Evolutionary conservation across 768 basidiomycete genomes (phyloP), one percentile per base, ranked within the genome.

Genomic region (Russula foetens): DNA sequence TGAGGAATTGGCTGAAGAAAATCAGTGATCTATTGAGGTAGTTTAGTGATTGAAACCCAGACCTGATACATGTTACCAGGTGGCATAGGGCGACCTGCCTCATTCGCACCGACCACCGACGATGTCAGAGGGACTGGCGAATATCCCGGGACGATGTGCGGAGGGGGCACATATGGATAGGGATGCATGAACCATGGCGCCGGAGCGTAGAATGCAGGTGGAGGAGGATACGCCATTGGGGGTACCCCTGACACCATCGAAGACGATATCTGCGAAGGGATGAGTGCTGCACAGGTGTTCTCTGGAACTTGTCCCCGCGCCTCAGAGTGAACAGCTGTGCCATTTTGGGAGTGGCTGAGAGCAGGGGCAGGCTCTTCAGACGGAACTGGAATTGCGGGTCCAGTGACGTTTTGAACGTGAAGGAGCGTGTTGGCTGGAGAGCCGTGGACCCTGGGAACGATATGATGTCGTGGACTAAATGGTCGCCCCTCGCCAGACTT

Each of bases 71-170:
- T 46, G 47, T 39, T 46, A 21, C 48, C 33, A 33, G 59, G 24
- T 23, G 59, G 46, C 12, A 49, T 7, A 29, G 26, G 43, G 21
- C 44, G 62, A 38, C 62, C 29, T 28, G 43, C n/a, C 33, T 61
- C 62, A 24, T 50, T 60, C 21, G 47, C 39, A n/a, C 24, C 24
- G 23, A 51, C 53, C 41, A 54, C 28, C 28, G 59, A n/a, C 6
- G 53, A 7, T 17, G 53, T 23, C 33, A 60, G 35, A 23, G 53
- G 53, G 12, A 60, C 75, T 73, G 26, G 65, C 19, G 81, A 74
- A 69, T 82, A 84, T 41, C 56, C 46, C 4, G 79, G 77, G 46
- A 81, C 74, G 29, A 62, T 28, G 23, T 58, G 60, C 55, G 79
- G 81, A 26, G 79, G 72, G 79, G 52, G 55, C 5, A 35, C 45